Percentiles rank a stretch among this genome's conserved stretches.
These are phyloP conservation scores for Xylaria castorea DNA, from an alignment of 495 filamentous ascomycete genomes.

Conservation along the genomic window DNA sequence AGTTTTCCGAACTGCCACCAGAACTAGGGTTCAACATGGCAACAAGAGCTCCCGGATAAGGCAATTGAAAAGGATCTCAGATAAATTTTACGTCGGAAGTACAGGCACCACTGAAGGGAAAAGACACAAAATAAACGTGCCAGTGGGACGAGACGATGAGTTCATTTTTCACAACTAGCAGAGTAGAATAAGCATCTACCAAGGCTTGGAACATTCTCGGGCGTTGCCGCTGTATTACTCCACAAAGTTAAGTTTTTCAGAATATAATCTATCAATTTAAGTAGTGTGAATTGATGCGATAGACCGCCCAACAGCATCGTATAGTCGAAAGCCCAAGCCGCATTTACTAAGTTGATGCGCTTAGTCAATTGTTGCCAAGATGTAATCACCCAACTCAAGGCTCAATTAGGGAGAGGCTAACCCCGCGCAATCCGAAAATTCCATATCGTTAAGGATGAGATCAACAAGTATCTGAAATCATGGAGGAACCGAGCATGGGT, in stretches of 20 bases:
- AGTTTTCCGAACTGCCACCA: neutral
- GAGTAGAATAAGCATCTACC: neutral
- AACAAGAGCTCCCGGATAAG: neutral
- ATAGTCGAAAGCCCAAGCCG: neutral
- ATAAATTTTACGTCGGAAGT: neutral
- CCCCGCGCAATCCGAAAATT: constrained; percentile 17
- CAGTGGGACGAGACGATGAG: neutral
- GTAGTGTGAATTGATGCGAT: neutral
- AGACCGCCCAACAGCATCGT: neutral
- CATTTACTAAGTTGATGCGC: neutral
- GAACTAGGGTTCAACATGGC: neutral
- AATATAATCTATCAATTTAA: neutral
- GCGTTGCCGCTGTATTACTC: neutral
- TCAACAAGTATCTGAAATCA: constrained; percentile 23
- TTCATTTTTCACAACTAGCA: neutral
- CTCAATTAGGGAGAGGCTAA: neutral
- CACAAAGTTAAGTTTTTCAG: neutral
- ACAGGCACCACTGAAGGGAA: neutral
- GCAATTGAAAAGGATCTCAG: neutral
- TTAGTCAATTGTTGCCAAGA: constrained; percentile 12
- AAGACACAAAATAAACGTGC: neutral
- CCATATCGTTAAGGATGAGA: constrained; percentile 15
- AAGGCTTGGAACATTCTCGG: constrained; percentile 6
- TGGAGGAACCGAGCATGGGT: constrained; percentile 10
- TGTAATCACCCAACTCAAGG: neutral